Base-by-base conservation (phyloP, 306 rosid genomes). In the Vigna angularis region DNA sequence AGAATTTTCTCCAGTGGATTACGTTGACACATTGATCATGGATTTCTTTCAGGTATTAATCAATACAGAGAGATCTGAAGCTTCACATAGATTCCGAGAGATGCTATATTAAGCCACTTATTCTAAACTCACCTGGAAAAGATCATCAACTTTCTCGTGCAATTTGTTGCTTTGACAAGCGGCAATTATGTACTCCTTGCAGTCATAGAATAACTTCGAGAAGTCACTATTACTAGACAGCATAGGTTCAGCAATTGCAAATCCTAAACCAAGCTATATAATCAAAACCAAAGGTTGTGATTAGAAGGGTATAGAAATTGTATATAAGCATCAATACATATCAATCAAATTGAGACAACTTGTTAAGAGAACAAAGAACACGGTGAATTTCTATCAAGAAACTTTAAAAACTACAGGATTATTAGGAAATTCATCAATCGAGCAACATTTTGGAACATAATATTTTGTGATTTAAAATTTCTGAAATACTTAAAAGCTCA, bases 191-290 rank as follows among this genome's bases (percentile, higher is more conserved):
- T 88, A 96, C 67, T 89, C 99, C 87, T 93, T 96, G 91, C 99
- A 96, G 79, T 96, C 98, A 77, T 45, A 79, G 85, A 96, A 96
- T 65, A 90, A 73, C 89, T 90, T 96, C 59, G 89, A 91, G 85
- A 96, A 89, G 74, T 91, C 91, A 20, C 78, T 77, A 70, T 79
- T 86, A n/a, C 75, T 67, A 38, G 88, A 86, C 73, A 93, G 85
- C 73, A 69, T 55, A 38, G 89, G 73, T 86, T 96, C 99, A 4
- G 97, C 98, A 49, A 88, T 83, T 53, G 84, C 83, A 77, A 93
- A 83, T 65, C 99, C 99, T 79, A 90, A 78, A 75, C 99, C 98
- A 85, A 96, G 91, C 99, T 96, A 87, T 50, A 85, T 47, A 84
- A 78, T 74, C 42, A 79, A 86, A 76, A 78, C 82, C 62, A 79